These are phyloP conservation scores for Malassezia slooffiae DNA, from an alignment of 1,284 basidiomycete genomes.

Conservation along the genomic window DNA sequence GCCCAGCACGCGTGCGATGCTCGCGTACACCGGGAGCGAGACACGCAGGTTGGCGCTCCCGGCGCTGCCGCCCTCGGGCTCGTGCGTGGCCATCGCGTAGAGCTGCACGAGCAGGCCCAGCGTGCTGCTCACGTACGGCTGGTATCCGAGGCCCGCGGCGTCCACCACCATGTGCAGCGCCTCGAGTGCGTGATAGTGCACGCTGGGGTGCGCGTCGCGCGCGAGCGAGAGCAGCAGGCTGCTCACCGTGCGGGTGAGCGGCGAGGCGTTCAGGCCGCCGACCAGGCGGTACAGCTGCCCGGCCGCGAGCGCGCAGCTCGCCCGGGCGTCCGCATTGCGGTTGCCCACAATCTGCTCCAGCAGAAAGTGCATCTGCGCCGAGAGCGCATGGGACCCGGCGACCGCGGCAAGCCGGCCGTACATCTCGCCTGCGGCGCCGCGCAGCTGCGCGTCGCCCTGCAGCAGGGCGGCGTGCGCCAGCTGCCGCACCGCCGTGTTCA, in stretches of 20 bases:
- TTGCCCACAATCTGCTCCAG: constrained; percentile 95
- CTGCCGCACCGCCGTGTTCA: constrained; percentile 60
- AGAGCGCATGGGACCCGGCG: constrained; percentile 73
- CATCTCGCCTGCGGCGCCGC: constrained; percentile 73
- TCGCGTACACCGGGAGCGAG: constrained; percentile 79
- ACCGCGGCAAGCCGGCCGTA: constrained; percentile 77
- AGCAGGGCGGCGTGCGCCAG: constrained; percentile 75
- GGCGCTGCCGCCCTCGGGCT: constrained; percentile 79
- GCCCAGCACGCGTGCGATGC: constrained; percentile 80
- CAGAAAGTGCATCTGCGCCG: constrained; percentile 75
- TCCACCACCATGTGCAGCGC: constrained; percentile 79
- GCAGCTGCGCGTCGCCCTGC: constrained; percentile 66
- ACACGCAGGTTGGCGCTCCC: constrained; percentile 69
- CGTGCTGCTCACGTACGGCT: constrained; percentile 75
- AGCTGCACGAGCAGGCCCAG: constrained; percentile 82
- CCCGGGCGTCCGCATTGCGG: constrained; percentile 79
- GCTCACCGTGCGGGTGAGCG: constrained; percentile 87
- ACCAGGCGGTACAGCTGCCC: constrained; percentile 88
- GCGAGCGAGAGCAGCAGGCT: constrained; percentile 90
- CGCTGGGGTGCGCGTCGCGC: constrained; percentile 90
- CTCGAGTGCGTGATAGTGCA: constrained; percentile 82
- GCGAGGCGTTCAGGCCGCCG: constrained; percentile 82
- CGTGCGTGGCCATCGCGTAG: constrained; percentile 82
- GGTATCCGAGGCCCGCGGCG: constrained; percentile 81
- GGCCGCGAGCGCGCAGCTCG: constrained; percentile 85